Conservation (phyloP, 306 rosid genomes). For the Vachellia pachyceras region DNA sequence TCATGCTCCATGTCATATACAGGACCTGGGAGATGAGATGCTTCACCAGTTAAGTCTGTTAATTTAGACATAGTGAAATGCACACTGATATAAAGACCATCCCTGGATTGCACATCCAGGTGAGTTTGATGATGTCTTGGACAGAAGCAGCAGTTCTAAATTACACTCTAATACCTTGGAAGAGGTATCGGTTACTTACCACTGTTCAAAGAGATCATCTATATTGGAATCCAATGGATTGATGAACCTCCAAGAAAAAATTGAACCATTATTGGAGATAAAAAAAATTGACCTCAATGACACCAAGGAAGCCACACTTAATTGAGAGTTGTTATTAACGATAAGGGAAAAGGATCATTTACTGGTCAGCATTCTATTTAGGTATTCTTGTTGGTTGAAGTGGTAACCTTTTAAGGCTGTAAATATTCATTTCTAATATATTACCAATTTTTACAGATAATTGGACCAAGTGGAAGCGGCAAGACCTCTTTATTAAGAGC, state of each 20-base stretch:
- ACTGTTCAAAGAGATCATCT: constrained; percentile 50
- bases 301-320: constrained; percentile 77
- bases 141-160: constrained; percentile 49
- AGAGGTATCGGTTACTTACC: constrained; percentile 61
- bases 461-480: constrained; percentile 95
- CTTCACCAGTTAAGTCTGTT: constrained; percentile 11
- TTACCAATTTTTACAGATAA: constrained; percentile 62
- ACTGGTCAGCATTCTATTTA: constrained; percentile 62
- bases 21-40: background rate
- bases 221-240: constrained; percentile 73
- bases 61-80: constrained; percentile 19
- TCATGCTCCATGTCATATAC: background rate
- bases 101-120: constrained; percentile 57
- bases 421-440: constrained; percentile 29
- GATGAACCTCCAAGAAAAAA: constrained; percentile 47
- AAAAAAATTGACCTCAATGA: constrained; percentile 72
- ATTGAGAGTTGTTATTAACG: constrained; percentile 67
- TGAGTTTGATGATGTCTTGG: constrained; percentile 88
- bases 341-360: constrained; percentile 74
- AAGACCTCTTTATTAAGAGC: constrained; percentile 93
- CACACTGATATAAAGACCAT: constrained; percentile 4
- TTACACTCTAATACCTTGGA: constrained; percentile 56
- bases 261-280: constrained; percentile 63
- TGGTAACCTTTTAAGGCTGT: constrained; percentile 2
- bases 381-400: constrained; percentile 9